Conservation (phyloP, 768 basidiomycete species). For the Leccinellum albellum region DNA sequence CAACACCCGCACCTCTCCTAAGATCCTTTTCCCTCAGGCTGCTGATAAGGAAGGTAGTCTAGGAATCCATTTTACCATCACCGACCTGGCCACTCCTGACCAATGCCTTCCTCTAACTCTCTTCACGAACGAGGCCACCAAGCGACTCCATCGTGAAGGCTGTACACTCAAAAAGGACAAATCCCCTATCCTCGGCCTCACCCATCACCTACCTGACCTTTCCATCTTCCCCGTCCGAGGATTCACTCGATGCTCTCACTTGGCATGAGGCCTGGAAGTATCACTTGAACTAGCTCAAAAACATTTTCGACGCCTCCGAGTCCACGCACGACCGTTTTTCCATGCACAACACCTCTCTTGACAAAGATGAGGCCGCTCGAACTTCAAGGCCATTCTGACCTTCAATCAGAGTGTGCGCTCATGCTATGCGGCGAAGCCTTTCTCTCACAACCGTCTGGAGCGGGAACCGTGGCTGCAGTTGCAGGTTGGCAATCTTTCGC, state of each 20-base stretch:
- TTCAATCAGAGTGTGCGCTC: background rate
- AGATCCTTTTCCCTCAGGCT: too few relatives aligned
- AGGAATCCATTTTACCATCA: background rate
- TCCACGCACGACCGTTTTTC: background rate
- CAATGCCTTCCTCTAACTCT: background rate
- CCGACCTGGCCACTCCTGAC: background rate
- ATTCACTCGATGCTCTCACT: background rate
- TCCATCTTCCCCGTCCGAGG: background rate
- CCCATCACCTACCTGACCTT: background rate
- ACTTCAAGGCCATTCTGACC: background rate
- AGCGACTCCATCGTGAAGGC: background rate
- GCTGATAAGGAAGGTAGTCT: too few relatives aligned
- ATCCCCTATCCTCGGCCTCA: background rate
- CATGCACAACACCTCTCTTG: background rate
- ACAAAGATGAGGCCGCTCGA: background rate
- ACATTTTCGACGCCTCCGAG: background rate
- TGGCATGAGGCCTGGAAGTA: background rate
- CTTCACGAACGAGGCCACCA: background rate
- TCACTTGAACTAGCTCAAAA: background rate
- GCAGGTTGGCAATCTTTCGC: background rate
- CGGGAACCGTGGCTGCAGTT: background rate
- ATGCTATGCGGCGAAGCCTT: background rate
- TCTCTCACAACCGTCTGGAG: background rate
- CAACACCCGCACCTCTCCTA: too few relatives aligned
- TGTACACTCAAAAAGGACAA: background rate